Evolutionary conservation across 1,284 basidiomycete species (phyloP).

Genomic region (Sphaerobolus stellatus): DNA sequence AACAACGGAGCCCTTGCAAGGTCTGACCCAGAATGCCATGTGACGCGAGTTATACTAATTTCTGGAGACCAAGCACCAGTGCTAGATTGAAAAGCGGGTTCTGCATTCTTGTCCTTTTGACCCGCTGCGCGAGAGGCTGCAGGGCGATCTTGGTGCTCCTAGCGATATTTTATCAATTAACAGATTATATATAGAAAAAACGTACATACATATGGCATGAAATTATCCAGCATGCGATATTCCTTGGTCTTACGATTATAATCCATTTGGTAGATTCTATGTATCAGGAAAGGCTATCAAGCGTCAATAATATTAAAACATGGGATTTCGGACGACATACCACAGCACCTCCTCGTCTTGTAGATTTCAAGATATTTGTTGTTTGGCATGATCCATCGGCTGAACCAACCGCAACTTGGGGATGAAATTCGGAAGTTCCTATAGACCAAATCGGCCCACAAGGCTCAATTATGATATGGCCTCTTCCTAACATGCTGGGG

Average conservation of each 20-base stretch:
- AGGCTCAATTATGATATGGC: constrained; percentile 68
- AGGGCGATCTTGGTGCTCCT: constrained; percentile 62
- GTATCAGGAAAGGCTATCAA: constrained; percentile 67
- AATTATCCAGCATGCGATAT: constrained; percentile 81
- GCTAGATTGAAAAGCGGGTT: constrained; percentile 29
- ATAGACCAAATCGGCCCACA: constrained; percentile 78
- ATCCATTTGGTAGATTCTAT: constrained; percentile 85
- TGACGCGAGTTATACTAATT: constrained; percentile 71
- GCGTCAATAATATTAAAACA: background rate
- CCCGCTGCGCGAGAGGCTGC: constrained; percentile 37
- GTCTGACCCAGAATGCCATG: constrained; percentile 78
- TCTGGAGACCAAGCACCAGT: constrained; percentile 75
- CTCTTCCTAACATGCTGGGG: constrained; percentile 70
- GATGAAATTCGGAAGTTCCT: constrained; percentile 79
- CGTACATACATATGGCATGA: constrained; percentile 64
- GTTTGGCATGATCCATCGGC: constrained; percentile 79
- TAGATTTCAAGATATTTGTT: constrained; percentile 68
- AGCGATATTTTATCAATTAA: background rate
- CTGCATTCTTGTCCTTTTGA: constrained; percentile 23
- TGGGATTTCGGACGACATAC: constrained; percentile 41
- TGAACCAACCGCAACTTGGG: constrained; percentile 76
- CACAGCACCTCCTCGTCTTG: constrained; percentile 64
- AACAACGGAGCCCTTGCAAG: constrained; percentile 65
- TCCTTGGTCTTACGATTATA: constrained; percentile 70
- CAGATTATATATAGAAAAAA: background rate